Conservation (phyloP, 371 early-diverging fungal species). For the Mortierella sp. region DNA sequence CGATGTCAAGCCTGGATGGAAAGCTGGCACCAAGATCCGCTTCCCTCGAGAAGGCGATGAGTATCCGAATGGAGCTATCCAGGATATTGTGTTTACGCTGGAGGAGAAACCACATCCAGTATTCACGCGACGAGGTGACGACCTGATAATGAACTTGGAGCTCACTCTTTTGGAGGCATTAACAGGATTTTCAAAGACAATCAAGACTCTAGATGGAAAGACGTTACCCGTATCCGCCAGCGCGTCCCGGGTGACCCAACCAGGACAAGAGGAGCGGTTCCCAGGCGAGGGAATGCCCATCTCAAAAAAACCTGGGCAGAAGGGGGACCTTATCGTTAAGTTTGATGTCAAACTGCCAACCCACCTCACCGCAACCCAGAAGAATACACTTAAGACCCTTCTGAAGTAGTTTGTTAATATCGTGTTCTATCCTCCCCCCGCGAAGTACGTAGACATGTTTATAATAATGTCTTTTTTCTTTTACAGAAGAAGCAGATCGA, state of each 20-base stretch:
- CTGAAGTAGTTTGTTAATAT: slow-evolving; percentile 21
- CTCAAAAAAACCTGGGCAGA: slow-evolving; percentile 79
- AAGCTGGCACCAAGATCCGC: slow-evolving; percentile 97
- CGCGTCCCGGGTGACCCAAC: slow-evolving; percentile 66
- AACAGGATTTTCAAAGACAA: slow-evolving; percentile 76
- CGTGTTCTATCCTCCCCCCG: too few relatives aligned
- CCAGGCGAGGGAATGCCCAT: slow-evolving; percentile 87
- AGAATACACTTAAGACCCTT: slow-evolving; percentile 64
- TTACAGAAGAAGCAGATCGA: slow-evolving; percentile 6
- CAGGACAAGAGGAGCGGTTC: slow-evolving; percentile 80
- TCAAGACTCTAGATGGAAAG: slow-evolving; percentile 84
- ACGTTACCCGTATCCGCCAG: slow-evolving; percentile 71
- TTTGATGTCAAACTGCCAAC: slow-evolving; percentile 85
- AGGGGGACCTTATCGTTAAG: slow-evolving; percentile 86
- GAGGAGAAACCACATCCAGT: slow-evolving; percentile 91
- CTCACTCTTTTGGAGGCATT: slow-evolving; percentile 86
- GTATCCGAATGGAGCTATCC: slow-evolving; percentile 75
- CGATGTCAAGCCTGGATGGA: slow-evolving; percentile 96
- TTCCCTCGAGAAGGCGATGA: slow-evolving; percentile 96
- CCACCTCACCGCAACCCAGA: slow-evolving; percentile 72
- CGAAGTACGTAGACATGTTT: too few relatives aligned
- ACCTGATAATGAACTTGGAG: slow-evolving; percentile 74
- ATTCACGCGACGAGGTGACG: slow-evolving; percentile 90
- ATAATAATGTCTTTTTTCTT: too few relatives aligned
- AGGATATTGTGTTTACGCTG: slow-evolving; percentile 93